Evolutionary conservation across 306 rosid species (phyloP).

Genomic region (Herpetospermum pedunculosum): DNA sequence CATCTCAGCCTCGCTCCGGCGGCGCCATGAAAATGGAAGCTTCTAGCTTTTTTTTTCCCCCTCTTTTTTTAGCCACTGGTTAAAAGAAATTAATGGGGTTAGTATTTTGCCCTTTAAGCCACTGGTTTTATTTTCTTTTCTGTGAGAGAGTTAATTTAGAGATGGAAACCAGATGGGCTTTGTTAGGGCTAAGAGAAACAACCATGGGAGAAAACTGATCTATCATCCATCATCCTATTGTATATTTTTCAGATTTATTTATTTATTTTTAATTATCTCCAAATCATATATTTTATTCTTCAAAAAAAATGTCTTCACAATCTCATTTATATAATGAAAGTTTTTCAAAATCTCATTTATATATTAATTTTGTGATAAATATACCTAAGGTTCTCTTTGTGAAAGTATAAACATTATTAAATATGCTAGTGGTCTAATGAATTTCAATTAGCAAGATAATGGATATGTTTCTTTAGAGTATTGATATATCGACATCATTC

Average conservation of each 20-base stretch:
- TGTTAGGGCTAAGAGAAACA: neutral
- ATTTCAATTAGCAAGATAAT: neutral
- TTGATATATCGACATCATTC: neutral
- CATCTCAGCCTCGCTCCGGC: conserved; percentile 87
- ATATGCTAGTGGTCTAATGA: neutral
- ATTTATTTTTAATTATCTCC: neutral
- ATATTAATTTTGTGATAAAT: too few relatives aligned
- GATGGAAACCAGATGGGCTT: neutral
- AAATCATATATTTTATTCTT: too few relatives aligned
- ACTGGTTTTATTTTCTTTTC: neutral
- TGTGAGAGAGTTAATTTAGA: neutral
- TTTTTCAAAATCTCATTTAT: too few relatives aligned
- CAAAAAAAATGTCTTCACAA: too few relatives aligned
- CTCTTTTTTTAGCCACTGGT: neutral
- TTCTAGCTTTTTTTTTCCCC: neutral
- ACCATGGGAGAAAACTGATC: neutral
- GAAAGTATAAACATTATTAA: neutral
- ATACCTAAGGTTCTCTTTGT: too few relatives aligned
- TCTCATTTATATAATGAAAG: too few relatives aligned
- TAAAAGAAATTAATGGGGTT: neutral
- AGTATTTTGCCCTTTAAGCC: neutral
- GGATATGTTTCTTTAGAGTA: neutral
- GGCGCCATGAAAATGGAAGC: conserved; percentile 20
- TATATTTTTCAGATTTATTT: conserved; percentile 4
- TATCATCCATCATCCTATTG: neutral